Evolutionary conservation across 1,139 yeast genomes (phyloP).

Genomic region (Candida sp.): DNA sequence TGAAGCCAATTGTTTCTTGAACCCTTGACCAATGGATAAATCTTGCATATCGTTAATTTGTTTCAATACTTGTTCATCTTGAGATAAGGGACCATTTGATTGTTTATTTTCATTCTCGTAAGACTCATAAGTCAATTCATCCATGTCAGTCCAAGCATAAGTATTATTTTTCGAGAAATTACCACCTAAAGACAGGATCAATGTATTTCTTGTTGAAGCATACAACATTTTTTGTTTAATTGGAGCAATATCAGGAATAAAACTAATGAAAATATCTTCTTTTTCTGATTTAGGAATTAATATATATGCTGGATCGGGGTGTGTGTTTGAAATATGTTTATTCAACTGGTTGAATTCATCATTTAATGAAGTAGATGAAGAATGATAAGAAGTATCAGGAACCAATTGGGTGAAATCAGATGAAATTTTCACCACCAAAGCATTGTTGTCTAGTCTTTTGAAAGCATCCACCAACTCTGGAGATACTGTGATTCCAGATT

Average conservation of each 20-base stretch:
- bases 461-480: constrained; percentile 34
- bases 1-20: constrained; percentile 32
- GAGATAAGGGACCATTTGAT: constrained; percentile 49
- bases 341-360: constrained; percentile 35
- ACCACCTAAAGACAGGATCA: constrained; percentile 69
- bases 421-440: constrained; percentile 39
- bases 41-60: constrained; percentile 39
- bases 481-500: constrained; percentile 65
- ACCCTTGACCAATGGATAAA: constrained; percentile 22
- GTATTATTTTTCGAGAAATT: constrained; percentile 49
- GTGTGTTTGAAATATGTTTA: constrained; percentile 25
- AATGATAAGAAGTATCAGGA: constrained; percentile 30
- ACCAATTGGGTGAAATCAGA: constrained; percentile 46
- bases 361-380: constrained; percentile 18
- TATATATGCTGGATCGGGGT: constrained; percentile 59
- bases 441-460: constrained; percentile 18
- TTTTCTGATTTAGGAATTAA: constrained; percentile 32
- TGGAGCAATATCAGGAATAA: constrained; percentile 83
- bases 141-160: constrained; percentile 54
- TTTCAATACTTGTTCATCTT: constrained; percentile 54
- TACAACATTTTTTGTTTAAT: constrained; percentile 89
- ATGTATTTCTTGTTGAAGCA: constrained; percentile 82
- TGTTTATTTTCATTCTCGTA: constrained; percentile 35
- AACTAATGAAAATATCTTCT: constrained; percentile 62
- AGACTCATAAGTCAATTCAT: constrained; percentile 55